These are phyloP conservation scores for Hemisphaericaspora xylofermentans DNA, from an alignment of 1,139 yeast genomes.

Conservation along the genomic window DNA sequence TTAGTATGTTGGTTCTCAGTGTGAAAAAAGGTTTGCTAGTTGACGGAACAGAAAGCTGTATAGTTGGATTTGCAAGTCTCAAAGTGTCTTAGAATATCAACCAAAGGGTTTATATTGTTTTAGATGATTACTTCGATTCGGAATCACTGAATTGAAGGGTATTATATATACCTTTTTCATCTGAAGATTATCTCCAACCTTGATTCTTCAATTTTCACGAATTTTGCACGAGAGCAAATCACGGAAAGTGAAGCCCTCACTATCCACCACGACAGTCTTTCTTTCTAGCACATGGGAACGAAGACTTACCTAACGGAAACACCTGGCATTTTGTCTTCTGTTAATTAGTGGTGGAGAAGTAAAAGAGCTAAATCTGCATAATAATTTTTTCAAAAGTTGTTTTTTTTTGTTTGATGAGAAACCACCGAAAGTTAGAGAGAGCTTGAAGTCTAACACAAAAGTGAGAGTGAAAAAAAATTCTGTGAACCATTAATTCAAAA, in stretches of 20 bases:
- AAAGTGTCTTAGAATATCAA: neutral
- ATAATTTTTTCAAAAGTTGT: slow-evolving; percentile 8
- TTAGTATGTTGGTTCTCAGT: neutral
- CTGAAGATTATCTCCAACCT: neutral
- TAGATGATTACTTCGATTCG: neutral
- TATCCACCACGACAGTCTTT: slow-evolving; percentile 33
- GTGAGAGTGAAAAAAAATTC: neutral
- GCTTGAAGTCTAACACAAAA: neutral
- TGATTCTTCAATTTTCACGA: neutral
- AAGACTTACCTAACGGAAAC: slow-evolving; percentile 92
- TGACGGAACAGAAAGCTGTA: neutral
- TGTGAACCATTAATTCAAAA: no score
- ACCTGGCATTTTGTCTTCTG: slow-evolving; percentile 74
- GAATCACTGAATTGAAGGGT: neutral
- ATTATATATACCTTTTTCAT: neutral
- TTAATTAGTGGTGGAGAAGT: slow-evolving; percentile 15
- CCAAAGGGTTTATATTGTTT: neutral
- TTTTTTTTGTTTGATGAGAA: slow-evolving; percentile 3
- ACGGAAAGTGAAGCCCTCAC: slow-evolving; percentile 16
- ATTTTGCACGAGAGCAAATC: slow-evolving; percentile 2
- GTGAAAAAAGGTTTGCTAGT: neutral
- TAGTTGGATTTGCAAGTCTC: neutral
- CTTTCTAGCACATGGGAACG: neutral
- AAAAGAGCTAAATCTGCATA: neutral
- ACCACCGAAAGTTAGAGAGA: neutral